A percentile compares a stretch with the other conserved stretches of the same genome.
Evolutionary conservation across 2,329 filamentous ascomycete species (phyloP).

Genomic region (Macrophomina tecta): DNA sequence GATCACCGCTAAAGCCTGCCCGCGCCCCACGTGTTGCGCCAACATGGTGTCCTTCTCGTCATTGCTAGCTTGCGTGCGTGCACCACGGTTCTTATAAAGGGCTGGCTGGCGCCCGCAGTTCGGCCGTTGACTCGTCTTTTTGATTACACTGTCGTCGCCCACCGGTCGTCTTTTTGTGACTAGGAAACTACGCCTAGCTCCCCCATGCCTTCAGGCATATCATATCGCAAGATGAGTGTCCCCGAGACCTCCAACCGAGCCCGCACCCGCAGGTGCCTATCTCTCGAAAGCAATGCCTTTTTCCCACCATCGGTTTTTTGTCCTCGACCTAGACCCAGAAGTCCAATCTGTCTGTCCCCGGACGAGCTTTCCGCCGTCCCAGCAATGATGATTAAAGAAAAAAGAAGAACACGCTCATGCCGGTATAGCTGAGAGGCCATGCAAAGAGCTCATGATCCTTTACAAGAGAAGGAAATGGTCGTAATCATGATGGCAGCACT

Average conservation of each 20-base stretch:
- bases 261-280: slow-evolving; percentile 5
- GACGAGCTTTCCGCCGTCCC: slow-evolving; percentile 9
- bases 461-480: slow-evolving; percentile 28
- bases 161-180: slow-evolving; percentile 14
- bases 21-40: slow-evolving; percentile 15
- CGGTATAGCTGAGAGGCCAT: slow-evolving; percentile 4
- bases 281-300: slow-evolving; percentile 19
- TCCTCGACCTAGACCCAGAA: slow-evolving; percentile 5
- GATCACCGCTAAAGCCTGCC: slow-evolving; percentile 24
- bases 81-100: not conserved
- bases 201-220: slow-evolving; percentile 5
- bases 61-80: slow-evolving; percentile 7
- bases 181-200: slow-evolving; percentile 7
- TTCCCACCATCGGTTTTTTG: slow-evolving; percentile 25
- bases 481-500: slow-evolving; percentile 26
- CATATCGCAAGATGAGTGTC: slow-evolving; percentile 22
- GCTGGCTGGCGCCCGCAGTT: not conserved
- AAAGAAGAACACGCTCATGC: slow-evolving; percentile 27
- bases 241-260: slow-evolving; percentile 12
- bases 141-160: not conserved
- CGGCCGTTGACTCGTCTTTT: slow-evolving; percentile 1
- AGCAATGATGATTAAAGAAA: slow-evolving; percentile 24
- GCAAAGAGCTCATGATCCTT: slow-evolving; percentile 24
- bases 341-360: slow-evolving; percentile 16
- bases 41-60: slow-evolving; percentile 17